phyloP scores from a whole-genome alignment of 495 filamentous ascomycete genomes.

The Daldinia vernicosa region DNA sequence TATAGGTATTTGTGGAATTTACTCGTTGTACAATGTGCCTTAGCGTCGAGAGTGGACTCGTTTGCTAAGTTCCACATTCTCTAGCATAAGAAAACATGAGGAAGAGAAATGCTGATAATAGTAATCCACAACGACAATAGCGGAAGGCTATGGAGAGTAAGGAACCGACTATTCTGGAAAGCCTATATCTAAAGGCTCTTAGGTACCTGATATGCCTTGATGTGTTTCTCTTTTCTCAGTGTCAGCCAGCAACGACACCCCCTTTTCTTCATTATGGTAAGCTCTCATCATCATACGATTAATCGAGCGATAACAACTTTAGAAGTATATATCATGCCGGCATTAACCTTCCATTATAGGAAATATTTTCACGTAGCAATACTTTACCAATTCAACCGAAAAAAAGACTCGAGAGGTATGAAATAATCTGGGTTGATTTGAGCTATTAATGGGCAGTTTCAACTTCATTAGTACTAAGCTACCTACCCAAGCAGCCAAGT shows the following conservation, averaged over 20 bases:
- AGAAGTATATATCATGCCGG: not conserved
- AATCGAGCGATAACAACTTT: not conserved
- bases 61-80: not conserved
- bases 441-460: not conserved
- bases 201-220: no score
- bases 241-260: not conserved
- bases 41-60: not conserved
- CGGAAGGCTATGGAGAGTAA: no score
- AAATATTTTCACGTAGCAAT: not conserved
- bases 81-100: no score
- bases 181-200: no score
- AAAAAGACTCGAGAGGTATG: not conserved
- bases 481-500: not conserved
- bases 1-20: not conserved
- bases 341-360: not conserved
- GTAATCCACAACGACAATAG: no score
- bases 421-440: not conserved
- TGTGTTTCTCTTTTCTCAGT: no score
- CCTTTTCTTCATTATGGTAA: not conserved
- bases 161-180: no score
- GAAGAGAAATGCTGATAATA: no score
- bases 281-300: not conserved
- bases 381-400: not conserved
- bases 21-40: not conserved
- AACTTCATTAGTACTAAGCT: not conserved